phyloP scores from a whole-genome alignment of 257 asterid species.

The Gentiana straminea region DNA sequence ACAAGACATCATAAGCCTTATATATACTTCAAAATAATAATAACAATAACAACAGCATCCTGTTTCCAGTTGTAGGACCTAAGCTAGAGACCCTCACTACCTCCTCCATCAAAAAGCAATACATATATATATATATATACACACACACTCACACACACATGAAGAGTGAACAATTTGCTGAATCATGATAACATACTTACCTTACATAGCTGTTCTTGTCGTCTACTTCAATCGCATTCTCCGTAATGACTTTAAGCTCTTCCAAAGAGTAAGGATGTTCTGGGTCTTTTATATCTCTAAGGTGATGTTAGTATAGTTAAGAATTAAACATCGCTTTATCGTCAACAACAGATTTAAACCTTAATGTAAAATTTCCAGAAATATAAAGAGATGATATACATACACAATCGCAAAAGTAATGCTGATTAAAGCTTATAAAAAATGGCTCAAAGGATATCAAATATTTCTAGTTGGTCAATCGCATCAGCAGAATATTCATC shows the following conservation, averaged over 20 bases:
- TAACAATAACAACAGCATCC: too few species aligned
- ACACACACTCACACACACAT: too few species aligned
- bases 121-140: background rate
- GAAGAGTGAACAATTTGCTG: too few species aligned
- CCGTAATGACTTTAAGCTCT: slow-evolving; percentile 81
- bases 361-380: background rate
- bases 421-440: background rate
- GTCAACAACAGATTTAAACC: too few species aligned
- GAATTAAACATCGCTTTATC: slow-evolving; percentile 20
- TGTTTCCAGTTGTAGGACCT: too few species aligned
- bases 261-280: slow-evolving; percentile 94
- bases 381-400: background rate
- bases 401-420: background rate
- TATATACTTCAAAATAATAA: background rate
- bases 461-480: slow-evolving; percentile 72
- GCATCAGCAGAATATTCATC: slow-evolving; percentile 53
- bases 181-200: slow-evolving; percentile 20
- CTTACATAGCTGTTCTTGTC: slow-evolving; percentile 63
- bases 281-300: slow-evolving; percentile 97
- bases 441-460: slow-evolving; percentile 66
- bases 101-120: too few species aligned
- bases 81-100: too few species aligned
- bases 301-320: slow-evolving; percentile 67
- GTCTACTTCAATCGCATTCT: slow-evolving; percentile 80
- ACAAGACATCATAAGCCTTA: slow-evolving; percentile 2